Evolutionary conservation across 768 basidiomycete genomes (phyloP).

Genomic region (Lepiota venenata): DNA sequence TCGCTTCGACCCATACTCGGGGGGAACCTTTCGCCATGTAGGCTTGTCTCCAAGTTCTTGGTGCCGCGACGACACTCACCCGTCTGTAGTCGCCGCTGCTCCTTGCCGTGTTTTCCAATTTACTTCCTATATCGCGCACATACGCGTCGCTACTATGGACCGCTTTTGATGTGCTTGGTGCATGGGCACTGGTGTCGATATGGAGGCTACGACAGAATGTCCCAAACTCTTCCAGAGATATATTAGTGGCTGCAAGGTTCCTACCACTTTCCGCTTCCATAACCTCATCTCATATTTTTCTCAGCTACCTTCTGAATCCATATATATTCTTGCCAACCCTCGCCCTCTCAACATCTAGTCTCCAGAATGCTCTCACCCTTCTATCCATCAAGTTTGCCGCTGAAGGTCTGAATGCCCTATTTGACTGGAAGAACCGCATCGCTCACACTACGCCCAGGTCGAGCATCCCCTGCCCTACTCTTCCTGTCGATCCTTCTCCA

Average conservation of each 20-base stretch:
- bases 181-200: constrained; percentile 64
- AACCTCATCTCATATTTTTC: constrained; percentile 6
- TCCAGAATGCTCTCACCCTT: constrained; percentile 76
- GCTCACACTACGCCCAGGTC: constrained; percentile 39
- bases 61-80: not conserved
- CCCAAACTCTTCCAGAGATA: constrained; percentile 46
- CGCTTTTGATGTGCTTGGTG: constrained; percentile 59
- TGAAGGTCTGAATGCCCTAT: constrained; percentile 39
- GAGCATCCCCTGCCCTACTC: constrained; percentile 53
- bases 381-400: constrained; percentile 68
- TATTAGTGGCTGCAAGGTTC: constrained; percentile 63
- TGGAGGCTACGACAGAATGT: constrained; percentile 63
- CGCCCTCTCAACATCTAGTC: constrained; percentile 75
- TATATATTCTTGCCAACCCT: constrained; percentile 79
- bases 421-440: not conserved
- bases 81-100: constrained; percentile 75
- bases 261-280: constrained; percentile 22
- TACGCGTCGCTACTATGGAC: constrained; percentile 67
- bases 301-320: constrained; percentile 87
- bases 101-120: constrained; percentile 70
- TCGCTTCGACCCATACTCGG: constrained; percentile 85
- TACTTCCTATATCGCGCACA: constrained; percentile 51
- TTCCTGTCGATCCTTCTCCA: constrained; percentile 71
- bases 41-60: constrained; percentile 21
- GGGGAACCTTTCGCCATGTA: constrained; percentile 85